Conservation (phyloP, 208 protist species). For the Trypanosoma platydactyli region DNA sequence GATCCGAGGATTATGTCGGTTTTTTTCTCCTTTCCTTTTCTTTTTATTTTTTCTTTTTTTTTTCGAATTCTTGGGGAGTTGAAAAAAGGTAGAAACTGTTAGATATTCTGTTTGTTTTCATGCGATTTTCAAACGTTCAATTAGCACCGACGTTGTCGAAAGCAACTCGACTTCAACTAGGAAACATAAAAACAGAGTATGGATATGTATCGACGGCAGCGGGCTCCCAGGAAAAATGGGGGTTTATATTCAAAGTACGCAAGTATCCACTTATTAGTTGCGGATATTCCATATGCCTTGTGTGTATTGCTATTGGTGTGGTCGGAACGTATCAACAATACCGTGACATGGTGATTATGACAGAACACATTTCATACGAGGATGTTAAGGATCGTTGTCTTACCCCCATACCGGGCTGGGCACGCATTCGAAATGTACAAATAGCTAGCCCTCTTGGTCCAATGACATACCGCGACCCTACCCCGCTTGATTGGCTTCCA, state of each 20-base stretch:
- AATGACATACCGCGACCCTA: slow-evolving; percentile 80
- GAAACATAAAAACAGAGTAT: slow-evolving; percentile 89
- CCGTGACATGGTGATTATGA: slow-evolving; percentile 81
- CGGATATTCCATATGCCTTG: slow-evolving; percentile 33
- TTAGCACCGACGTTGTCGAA: slow-evolving; percentile 81
- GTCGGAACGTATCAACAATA: slow-evolving; percentile 80
- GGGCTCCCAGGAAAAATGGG: slow-evolving; percentile 88
- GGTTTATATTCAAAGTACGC: slow-evolving; percentile 64
- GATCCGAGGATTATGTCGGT: slow-evolving; percentile 2
- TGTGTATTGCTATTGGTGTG: slow-evolving; percentile 41
- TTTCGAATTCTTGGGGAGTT: slow-evolving; percentile 10
- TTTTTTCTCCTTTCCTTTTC: slow-evolving; percentile 20
- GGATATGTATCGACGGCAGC: slow-evolving; percentile 79
- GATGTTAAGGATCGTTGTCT: slow-evolving; percentile 89
- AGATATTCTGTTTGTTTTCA: slow-evolving; percentile 14
- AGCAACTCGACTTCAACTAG: slow-evolving; percentile 84
- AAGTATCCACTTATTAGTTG: slow-evolving; percentile 68
- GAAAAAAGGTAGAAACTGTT: slow-evolving; percentile 12
- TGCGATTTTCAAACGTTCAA: slow-evolving; percentile 27
- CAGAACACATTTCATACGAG: slow-evolving; percentile 86
- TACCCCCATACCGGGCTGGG: slow-evolving; percentile 87
- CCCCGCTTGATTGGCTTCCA: slow-evolving; percentile 88
- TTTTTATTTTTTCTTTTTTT: background rate
- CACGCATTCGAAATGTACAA: slow-evolving; percentile 54
- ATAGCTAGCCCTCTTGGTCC: slow-evolving; percentile 70